These are phyloP conservation scores for Kalanchoe fedtschenkoi DNA, from an alignment of 164 flowering plant genomes.

Conservation along the genomic window DNA sequence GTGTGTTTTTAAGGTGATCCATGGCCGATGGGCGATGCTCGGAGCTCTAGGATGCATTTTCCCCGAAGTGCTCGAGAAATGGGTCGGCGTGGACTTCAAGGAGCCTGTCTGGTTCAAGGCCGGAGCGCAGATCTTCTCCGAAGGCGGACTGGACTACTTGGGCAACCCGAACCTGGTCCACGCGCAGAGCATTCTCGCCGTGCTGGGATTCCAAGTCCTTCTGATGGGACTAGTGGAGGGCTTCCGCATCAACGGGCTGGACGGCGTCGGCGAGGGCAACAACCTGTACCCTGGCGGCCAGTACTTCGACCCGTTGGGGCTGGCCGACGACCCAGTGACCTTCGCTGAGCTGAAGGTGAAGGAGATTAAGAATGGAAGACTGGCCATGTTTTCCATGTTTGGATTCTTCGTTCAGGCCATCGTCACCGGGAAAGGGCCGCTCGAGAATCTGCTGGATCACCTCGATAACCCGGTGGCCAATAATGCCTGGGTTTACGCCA, in stretches of 20 bases:
- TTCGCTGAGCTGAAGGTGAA: conserved; percentile 74
- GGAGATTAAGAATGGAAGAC: conserved; percentile 70
- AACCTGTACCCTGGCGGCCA: conserved; percentile 71
- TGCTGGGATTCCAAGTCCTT: conserved; percentile 54
- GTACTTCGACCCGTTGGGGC: conserved; percentile 68
- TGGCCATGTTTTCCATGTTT: conserved; percentile 83
- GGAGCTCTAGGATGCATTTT: conserved; percentile 74
- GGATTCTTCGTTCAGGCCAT: conserved; percentile 74
- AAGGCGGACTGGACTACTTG: conserved; percentile 71
- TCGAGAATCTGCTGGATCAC: conserved; percentile 64
- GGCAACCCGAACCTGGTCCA: conserved; percentile 76
- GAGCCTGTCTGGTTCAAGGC: conserved; percentile 83
- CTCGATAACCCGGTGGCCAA: conserved; percentile 68
- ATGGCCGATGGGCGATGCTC: conserved; percentile 73
- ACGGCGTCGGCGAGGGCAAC: conserved; percentile 64
- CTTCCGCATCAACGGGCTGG: conserved; percentile 56
- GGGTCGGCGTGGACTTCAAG: conserved; percentile 58
- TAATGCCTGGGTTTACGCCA: conserved; percentile 78
- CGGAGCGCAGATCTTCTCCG: conserved; percentile 61
- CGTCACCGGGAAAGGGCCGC: conserved; percentile 67
- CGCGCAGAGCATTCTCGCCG: conserved; percentile 71
- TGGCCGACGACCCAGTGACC: conserved; percentile 61
- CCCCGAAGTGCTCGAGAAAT: conserved; percentile 60
- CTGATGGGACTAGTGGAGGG: conserved; percentile 74
- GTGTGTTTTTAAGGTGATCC: conserved; percentile 42